Conservation (phyloP, 2,329 filamentous ascomycete species). For the Grosmannia clavigera region DNA sequence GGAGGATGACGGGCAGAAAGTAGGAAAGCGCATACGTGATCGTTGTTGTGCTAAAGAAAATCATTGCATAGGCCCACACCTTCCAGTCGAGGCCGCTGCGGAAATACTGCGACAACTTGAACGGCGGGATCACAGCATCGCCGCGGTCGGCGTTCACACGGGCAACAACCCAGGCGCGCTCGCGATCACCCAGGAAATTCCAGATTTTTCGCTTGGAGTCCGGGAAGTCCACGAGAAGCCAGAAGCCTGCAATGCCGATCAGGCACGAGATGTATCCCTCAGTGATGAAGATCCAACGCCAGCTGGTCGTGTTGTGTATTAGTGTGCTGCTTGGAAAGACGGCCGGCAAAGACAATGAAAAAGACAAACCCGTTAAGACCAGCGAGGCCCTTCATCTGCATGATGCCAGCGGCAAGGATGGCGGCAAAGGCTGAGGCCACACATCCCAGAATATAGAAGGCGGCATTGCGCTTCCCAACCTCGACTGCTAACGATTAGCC, state of each 20-base stretch:
- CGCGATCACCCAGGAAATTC: conserved; percentile 38
- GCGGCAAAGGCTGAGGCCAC: conserved; percentile 54
- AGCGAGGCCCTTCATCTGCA: conserved; percentile 47
- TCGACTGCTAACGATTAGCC: conserved; percentile 33
- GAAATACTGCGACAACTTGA: conserved; percentile 35
- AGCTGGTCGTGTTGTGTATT: conserved; percentile 24
- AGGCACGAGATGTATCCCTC: conserved; percentile 41
- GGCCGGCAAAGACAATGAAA: background rate
- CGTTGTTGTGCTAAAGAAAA: conserved; percentile 56
- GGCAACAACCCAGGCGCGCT: conserved; percentile 39
- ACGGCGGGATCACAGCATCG: conserved; percentile 41
- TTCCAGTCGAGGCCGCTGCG: conserved; percentile 37
- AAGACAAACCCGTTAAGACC: conserved; percentile 22
- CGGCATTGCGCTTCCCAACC: conserved; percentile 55
- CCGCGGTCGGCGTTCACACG: conserved; percentile 45
- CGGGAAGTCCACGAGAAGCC: conserved; percentile 52
- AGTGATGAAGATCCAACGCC: conserved; percentile 56
- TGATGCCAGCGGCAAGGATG: conserved; percentile 57
- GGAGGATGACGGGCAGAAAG: conserved; percentile 66
- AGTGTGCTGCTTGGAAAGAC: background rate
- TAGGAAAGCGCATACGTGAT: conserved; percentile 66
- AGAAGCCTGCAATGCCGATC: conserved; percentile 37
- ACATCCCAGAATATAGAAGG: conserved; percentile 58
- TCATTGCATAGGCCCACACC: conserved; percentile 49
- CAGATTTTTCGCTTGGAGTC: conserved; percentile 39